Evolutionary conservation across 2,329 filamentous ascomycete species (phyloP).

Genomic region (Ophiosphaerella narmari): DNA sequence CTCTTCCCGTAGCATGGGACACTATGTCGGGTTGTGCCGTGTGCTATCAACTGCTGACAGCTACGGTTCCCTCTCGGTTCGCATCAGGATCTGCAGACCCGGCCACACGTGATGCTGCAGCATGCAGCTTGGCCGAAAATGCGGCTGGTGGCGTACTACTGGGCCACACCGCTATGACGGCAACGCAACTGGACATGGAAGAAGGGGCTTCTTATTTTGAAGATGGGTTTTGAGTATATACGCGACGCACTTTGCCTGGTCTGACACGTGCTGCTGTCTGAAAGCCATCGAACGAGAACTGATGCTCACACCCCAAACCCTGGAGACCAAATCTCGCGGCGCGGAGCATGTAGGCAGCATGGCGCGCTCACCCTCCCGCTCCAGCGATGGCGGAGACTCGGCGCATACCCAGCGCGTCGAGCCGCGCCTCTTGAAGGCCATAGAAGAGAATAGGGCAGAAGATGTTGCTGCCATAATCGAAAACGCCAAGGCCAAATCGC

Average conservation of each 20-base stretch:
- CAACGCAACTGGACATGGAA: constrained; percentile 3
- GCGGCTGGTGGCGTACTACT: constrained; percentile 21
- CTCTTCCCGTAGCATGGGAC: not conserved
- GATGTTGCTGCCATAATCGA: constrained; percentile 45
- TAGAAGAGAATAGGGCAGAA: constrained; percentile 36
- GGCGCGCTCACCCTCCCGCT: constrained; percentile 43
- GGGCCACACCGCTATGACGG: constrained; percentile 9
- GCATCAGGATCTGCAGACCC: constrained; percentile 5
- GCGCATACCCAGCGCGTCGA: constrained; percentile 35
- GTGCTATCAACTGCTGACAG: not conserved
- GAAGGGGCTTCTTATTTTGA: not conserved
- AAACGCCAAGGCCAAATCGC: constrained; percentile 34
- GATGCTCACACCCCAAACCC: not conserved
- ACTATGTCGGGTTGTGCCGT: not conserved
- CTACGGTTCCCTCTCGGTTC: not conserved
- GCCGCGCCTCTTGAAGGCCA: constrained; percentile 42
- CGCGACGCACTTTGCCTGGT: constrained; percentile 8
- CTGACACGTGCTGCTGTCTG: constrained; percentile 11
- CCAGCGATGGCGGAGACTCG: constrained; percentile 41
- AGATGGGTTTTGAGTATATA: constrained; percentile 10
- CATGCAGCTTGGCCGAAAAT: constrained; percentile 21
- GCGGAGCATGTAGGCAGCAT: constrained; percentile 26
- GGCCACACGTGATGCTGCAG: constrained; percentile 36
- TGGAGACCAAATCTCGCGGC: not conserved
- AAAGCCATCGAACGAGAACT: constrained; percentile 6